Evolutionary conservation across 2,329 filamentous ascomycete species (phyloP).

Genomic region (Fusarium circinatum): DNA sequence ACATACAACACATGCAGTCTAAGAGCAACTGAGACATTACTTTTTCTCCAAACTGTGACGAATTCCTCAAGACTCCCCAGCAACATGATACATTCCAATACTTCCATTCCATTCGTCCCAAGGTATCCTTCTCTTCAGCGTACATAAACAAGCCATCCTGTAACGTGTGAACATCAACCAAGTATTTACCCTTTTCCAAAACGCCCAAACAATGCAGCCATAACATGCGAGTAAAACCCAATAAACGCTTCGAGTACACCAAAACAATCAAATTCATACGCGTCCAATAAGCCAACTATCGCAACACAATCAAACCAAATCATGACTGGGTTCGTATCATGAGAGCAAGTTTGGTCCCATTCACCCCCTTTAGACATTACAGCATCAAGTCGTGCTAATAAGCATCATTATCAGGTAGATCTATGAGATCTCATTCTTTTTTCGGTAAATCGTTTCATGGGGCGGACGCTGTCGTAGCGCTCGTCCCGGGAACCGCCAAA

Average conservation of each 20-base stretch:
- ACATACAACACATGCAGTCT: neutral
- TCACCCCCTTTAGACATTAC: conserved; percentile 25
- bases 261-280: conserved; percentile 5
- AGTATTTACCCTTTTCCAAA: conserved; percentile 16
- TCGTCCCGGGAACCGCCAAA: conserved; percentile 58
- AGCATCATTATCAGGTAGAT: conserved; percentile 43
- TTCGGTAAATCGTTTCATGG: conserved; percentile 59
- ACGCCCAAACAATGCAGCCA: conserved; percentile 36
- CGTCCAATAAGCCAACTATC: neutral
- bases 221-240: neutral
- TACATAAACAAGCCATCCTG: conserved; percentile 18
- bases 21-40: conserved; percentile 14
- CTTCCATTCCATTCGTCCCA: conserved; percentile 15
- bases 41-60: conserved; percentile 4
- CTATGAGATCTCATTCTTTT: conserved; percentile 44
- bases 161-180: conserved; percentile 17
- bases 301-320: neutral
- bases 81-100: conserved; percentile 26
- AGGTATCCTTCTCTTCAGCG: conserved; percentile 1
- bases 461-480: conserved; percentile 56
- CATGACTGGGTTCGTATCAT: conserved; percentile 18
- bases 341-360: conserved; percentile 1
- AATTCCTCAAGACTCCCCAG: neutral
- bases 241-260: conserved; percentile 13
- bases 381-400: conserved; percentile 13